Percentiles rank a stretch among this genome's conserved stretches.
phyloP scores from a whole-genome alignment of 1,284 basidiomycete genomes.

The Hymenochaete sp. region DNA sequence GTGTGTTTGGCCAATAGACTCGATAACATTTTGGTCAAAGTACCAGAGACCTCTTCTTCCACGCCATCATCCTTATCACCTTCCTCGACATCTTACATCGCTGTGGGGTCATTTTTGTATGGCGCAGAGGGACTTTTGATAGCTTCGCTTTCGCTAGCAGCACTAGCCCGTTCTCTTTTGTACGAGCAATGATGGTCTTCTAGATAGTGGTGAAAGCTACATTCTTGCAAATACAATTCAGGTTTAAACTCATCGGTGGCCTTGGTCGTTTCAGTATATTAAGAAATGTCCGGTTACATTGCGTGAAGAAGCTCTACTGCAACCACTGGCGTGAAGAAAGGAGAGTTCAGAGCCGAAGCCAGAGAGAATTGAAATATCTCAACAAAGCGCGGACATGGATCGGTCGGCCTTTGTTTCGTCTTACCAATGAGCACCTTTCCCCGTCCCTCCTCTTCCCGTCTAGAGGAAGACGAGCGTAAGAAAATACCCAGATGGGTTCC shows the following conservation, averaged over 20 bases:
- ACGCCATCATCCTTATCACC: slow-evolving; percentile 27
- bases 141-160: slow-evolving; percentile 37
- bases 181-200: slow-evolving; percentile 32
- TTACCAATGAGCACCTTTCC: slow-evolving; percentile 6
- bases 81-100: slow-evolving; percentile 16
- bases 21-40: not conserved
- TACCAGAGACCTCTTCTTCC: too few relatives aligned
- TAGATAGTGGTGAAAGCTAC: slow-evolving; percentile 36
- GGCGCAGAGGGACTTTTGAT: slow-evolving; percentile 25
- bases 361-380: too few relatives aligned
- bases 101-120: slow-evolving; percentile 25
- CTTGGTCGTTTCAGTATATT: not conserved
- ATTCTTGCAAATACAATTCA: slow-evolving; percentile 10
- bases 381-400: not conserved
- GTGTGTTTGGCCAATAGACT: not conserved
- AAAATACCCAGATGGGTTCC: slow-evolving; percentile 14
- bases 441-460: not conserved
- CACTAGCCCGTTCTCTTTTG: slow-evolving; percentile 27
- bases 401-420: not conserved
- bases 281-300: too few relatives aligned
- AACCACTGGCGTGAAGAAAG: too few relatives aligned
- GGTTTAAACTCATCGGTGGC: not conserved
- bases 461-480: not conserved
- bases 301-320: too few relatives aligned
- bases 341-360: too few relatives aligned